Conservation (phyloP, 2,329 filamentous ascomycete genomes). For the Aspergillus texensis region DNA sequence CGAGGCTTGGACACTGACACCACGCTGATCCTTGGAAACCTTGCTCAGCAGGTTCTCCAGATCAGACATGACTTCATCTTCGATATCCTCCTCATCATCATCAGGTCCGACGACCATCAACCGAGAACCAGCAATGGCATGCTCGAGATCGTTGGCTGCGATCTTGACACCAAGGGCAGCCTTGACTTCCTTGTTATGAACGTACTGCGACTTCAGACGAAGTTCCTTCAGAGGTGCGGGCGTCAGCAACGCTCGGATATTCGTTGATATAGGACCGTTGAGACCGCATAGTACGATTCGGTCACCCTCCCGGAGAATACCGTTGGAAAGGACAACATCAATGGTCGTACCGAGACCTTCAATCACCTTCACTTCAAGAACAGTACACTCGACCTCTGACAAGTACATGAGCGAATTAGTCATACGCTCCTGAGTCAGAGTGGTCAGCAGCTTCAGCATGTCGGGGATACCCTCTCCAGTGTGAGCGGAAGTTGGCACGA, state of each 20-base stretch:
- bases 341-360: conserved; percentile 99
- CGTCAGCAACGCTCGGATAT: conserved; percentile 90
- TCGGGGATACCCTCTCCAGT: conserved; percentile 99
- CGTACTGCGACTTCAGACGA: conserved; percentile 92
- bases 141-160: conserved; percentile 90
- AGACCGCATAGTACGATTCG: conserved; percentile 93
- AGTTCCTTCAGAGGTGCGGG: conserved; percentile 91
- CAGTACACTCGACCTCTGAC: conserved; percentile 94
- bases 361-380: conserved; percentile 98
- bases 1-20: conserved; percentile 95
- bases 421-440: conserved; percentile 96
- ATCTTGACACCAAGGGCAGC: conserved; percentile 99
- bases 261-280: conserved; percentile 93
- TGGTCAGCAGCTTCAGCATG: conserved; percentile 93
- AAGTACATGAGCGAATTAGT: conserved; percentile 97
- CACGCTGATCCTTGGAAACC: conserved; percentile 87
- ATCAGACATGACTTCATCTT: conserved; percentile 95
- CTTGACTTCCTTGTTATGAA: conserved; percentile 99
- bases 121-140: conserved; percentile 93
- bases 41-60: conserved; percentile 87
- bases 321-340: conserved; percentile 94
- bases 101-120: conserved; percentile 91
- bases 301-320: conserved; percentile 91
- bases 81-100: conserved; percentile 94
- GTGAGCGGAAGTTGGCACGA: conserved; percentile 94